Percentiles rank a stretch among this genome's conserved stretches.
Evolutionary conservation across 176 grass and related monocot species (phyloP).

Genomic region (Tillandsia fasciculata): DNA sequence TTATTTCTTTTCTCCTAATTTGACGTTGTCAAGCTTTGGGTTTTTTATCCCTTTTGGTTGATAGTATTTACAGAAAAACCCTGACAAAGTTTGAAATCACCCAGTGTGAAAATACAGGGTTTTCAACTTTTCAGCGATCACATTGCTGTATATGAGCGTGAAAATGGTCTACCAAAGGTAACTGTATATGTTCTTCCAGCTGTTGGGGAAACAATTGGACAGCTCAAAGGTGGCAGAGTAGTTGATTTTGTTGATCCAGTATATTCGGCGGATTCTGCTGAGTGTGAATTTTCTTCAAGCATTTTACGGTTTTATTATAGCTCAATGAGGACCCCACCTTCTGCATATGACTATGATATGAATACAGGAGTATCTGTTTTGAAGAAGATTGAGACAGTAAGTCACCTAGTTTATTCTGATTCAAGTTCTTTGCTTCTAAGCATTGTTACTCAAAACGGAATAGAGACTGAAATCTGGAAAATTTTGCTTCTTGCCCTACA

Average conservation of each 20-base stretch:
- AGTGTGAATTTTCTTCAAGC: constrained; percentile 53
- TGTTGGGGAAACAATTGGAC: constrained; percentile 49
- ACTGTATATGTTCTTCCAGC: constrained; percentile 58
- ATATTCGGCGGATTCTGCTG: constrained; percentile 43
- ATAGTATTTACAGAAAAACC: not conserved
- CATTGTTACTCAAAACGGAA: not conserved
- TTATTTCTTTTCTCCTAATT: not conserved
- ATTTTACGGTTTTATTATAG: constrained; percentile 74
- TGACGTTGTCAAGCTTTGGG: no score
- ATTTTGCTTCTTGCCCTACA: not conserved
- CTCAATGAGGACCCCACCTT: constrained; percentile 60
- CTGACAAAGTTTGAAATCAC: constrained; percentile 17
- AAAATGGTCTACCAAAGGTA: constrained; percentile 67
- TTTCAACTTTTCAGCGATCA: constrained; percentile 71
- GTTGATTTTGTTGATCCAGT: constrained; percentile 72
- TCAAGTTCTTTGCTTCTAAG: not conserved
- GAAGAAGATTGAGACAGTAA: constrained; percentile 84
- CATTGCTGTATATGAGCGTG: constrained; percentile 71
- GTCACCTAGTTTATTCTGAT: constrained; percentile 10
- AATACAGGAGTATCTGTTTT: constrained; percentile 55
- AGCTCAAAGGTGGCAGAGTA: constrained; percentile 41
- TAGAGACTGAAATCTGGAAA: not conserved
- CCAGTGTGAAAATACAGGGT: constrained; percentile 79
- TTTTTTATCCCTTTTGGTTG: not conserved
- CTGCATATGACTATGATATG: constrained; percentile 84